Conservation (phyloP, 208 protist genomes). For the Trypanosoma scelopori region DNA sequence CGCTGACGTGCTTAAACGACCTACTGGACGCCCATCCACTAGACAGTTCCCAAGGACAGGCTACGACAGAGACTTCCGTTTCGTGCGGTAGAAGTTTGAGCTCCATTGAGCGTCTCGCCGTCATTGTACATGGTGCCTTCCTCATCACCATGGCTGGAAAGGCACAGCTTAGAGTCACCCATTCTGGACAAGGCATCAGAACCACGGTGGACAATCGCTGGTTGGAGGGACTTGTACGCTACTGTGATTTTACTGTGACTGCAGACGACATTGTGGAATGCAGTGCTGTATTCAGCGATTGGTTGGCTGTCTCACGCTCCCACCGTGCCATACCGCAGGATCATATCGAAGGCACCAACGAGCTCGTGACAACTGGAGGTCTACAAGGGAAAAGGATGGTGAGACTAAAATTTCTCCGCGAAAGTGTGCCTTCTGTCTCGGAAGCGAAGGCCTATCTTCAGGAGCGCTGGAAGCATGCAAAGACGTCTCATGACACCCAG, state of each 20-base stretch:
- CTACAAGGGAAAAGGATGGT: not conserved
- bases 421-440: slow-evolving; percentile 16
- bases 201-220: slow-evolving; percentile 43
- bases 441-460: slow-evolving; percentile 19
- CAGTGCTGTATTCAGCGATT: slow-evolving; percentile 50
- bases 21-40: slow-evolving; percentile 2
- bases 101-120: slow-evolving; percentile 37
- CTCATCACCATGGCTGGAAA: slow-evolving; percentile 69
- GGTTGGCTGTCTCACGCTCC: slow-evolving; percentile 35
- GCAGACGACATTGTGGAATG: slow-evolving; percentile 67
- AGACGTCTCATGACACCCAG: not conserved
- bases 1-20: not conserved
- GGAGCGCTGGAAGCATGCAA: slow-evolving; percentile 10
- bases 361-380: not conserved
- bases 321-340: slow-evolving; percentile 3
- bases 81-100: not conserved
- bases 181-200: not conserved
- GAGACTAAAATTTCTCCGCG: slow-evolving; percentile 22
- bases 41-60: not conserved
- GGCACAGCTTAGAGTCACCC: slow-evolving; percentile 55
- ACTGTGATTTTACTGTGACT: slow-evolving; percentile 51
- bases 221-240: slow-evolving; percentile 57
- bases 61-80: not conserved
- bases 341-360: not conserved
- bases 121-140: slow-evolving; percentile 60